Evolutionary conservation across 2,329 filamentous ascomycete species (phyloP), one percentile per base, ranked within the genome.

Genomic region (Purpureocillium takamizusanense): DNA sequence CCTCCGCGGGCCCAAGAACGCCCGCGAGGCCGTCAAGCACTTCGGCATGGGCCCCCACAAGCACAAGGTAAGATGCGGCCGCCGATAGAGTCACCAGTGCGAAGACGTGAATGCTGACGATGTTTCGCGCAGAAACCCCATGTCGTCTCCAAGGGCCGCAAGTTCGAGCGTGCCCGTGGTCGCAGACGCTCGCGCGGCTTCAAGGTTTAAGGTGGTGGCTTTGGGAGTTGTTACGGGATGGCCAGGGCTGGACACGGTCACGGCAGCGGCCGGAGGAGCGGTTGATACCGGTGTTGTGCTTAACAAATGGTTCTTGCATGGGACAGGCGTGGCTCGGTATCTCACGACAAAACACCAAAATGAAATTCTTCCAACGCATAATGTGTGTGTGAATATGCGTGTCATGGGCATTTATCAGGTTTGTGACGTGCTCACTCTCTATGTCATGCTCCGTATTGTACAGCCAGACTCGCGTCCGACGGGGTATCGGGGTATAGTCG

Each of bases 101-200:
- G 6, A 25, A 5, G 21, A 16, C 13, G 15, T 4, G 16, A 9
- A 31, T 14, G 31, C 33, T 41, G 31, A 41, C 25, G 16, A 5
- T 33, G 7, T 25, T 8, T 11, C 31, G 58, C 45, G 5, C 53
- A 92, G 90, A 97, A 95, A 81, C 90, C 90, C 56, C 86, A 94
- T 59, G 79, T 98, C 62, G 79, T 87, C 72, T 94, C 87, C 78
- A 98, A 98, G 86, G 94, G 94, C 63, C 85, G 92, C 74, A 98
- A 98, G 80, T 98, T 98, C 78, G 94, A 98, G 83, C 80, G 81
- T 62, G 92, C 89, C 62, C 89, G 92, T 92, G 94, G 92, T 72
- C 89, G 92, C 74, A 94, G 92, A 83, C 78, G 88, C 68, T 97
- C 89, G 61, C 81, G 86, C 63, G 92, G 94, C 80, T 98, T 98